phyloP scores from a whole-genome alignment of 345 rosid genomes.

The Syzygium aqueum region DNA sequence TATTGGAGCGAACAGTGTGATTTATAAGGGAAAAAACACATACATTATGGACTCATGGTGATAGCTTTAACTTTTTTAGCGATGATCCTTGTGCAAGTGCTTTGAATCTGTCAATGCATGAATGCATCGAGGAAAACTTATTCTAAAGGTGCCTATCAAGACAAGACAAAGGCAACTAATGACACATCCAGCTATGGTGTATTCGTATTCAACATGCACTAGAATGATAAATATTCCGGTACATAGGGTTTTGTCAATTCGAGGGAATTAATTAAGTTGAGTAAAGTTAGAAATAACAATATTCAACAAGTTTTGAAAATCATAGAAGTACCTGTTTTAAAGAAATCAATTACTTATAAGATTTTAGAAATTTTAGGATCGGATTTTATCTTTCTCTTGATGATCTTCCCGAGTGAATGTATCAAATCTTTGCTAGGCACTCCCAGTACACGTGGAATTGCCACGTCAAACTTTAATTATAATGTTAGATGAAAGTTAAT shows the following conservation, averaged over 20 bases:
- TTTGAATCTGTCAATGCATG: neutral
- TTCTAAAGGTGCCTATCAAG: neutral
- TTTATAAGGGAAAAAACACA: too few species aligned
- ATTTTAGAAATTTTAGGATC: neutral
- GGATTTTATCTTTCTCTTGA: neutral
- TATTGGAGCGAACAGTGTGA: too few species aligned
- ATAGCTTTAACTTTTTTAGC: neutral
- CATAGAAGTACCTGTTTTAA: neutral
- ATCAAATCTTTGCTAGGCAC: neutral
- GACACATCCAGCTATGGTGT: neutral
- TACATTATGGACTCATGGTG: neutral
- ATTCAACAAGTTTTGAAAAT: neutral
- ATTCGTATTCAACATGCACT: neutral
- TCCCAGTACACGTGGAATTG: neutral
- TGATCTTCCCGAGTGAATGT: neutral
- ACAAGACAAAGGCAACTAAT: neutral
- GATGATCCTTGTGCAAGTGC: neutral
- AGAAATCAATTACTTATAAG: neutral
- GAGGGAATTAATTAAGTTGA: neutral
- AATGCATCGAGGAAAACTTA: neutral
- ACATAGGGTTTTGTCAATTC: neutral
- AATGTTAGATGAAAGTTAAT: neutral
- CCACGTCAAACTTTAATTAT: neutral
- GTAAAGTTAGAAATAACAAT: neutral
- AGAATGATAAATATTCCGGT: neutral